Evolutionary conservation across 225 moss, liverwort and hornwort species (phyloP).

Genomic region (Physcomitrellopsis africana): DNA sequence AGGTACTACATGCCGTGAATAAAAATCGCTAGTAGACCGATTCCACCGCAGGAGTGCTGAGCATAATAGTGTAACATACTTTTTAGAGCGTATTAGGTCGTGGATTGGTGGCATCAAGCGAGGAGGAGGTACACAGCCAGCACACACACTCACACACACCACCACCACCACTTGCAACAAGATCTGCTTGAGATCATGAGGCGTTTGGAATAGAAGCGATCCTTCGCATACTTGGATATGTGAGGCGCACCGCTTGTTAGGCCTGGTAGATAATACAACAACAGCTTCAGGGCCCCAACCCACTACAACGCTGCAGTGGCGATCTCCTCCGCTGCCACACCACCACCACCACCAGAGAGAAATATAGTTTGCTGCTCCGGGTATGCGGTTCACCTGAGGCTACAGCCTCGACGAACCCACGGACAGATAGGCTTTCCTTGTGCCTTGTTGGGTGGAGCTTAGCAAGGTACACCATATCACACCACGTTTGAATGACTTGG

Average conservation of each 20-base stretch:
- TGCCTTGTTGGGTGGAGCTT: too few relatives aligned
- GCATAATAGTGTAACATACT: too few relatives aligned
- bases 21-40: background rate
- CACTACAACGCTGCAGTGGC: background rate
- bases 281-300: background rate
- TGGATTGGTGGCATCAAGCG: too few relatives aligned
- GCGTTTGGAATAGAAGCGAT: conserved; percentile 30
- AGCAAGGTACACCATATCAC: conserved; percentile 19
- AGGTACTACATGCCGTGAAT: conserved; percentile 60
- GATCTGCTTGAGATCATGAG: conserved; percentile 15
- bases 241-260: conserved; percentile 26
- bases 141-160: too few relatives aligned
- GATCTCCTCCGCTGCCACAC: conserved; percentile 33
- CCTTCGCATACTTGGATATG: background rate
- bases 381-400: conserved; percentile 2
- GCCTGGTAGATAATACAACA: conserved; percentile 22
- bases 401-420: conserved; percentile 24
- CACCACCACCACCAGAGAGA: conserved; percentile 1
- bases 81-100: too few relatives aligned
- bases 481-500: conserved; percentile 25
- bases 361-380: conserved; percentile 32
- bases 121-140: too few relatives aligned
- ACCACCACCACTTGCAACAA: too few relatives aligned
- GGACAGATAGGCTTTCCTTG: background rate
- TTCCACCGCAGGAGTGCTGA: too few relatives aligned